Evolutionary conservation across 2,329 filamentous ascomycete species (phyloP).

Genomic region (Sporothrix brunneoviolacea): DNA sequence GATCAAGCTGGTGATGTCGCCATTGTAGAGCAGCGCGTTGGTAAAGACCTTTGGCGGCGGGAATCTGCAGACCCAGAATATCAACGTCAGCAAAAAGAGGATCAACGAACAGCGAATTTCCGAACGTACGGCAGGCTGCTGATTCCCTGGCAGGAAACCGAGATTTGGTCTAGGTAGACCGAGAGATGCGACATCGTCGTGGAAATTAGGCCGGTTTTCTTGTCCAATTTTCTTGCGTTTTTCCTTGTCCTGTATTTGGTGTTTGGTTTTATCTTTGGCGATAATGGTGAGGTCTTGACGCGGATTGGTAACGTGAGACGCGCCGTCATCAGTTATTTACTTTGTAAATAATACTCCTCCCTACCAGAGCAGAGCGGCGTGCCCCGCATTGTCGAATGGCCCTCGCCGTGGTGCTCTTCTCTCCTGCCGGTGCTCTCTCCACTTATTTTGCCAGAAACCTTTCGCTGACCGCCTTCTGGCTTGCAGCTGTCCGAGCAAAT

Average conservation of each 20-base stretch:
- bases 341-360: too few relatives aligned
- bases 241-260: too few relatives aligned
- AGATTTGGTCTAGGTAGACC: slow-evolving; percentile 69
- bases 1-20: slow-evolving; percentile 91
- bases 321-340: too few relatives aligned
- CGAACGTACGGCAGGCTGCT: slow-evolving; percentile 58
- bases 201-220: too few relatives aligned
- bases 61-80: slow-evolving; percentile 53
- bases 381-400: slow-evolving; percentile 13
- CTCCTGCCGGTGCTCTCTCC: neutral
- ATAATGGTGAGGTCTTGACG: too few relatives aligned
- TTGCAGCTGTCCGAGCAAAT: neutral
- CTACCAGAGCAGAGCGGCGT: too few relatives aligned
- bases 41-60: slow-evolving; percentile 90
- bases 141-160: slow-evolving; percentile 68
- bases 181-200: slow-evolving; percentile 63
- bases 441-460: neutral
- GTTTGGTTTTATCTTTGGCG: too few relatives aligned
- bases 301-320: slow-evolving; percentile 1
- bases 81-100: neutral
- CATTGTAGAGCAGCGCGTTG: slow-evolving; percentile 78
- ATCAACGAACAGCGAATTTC: too few relatives aligned
- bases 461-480: slow-evolving; percentile 5
- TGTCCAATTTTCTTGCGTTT: too few relatives aligned
- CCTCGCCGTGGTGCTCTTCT: too few relatives aligned